Conservation (phyloP, 1,284 basidiomycete species). For the Boletellus deceptivus region DNA sequence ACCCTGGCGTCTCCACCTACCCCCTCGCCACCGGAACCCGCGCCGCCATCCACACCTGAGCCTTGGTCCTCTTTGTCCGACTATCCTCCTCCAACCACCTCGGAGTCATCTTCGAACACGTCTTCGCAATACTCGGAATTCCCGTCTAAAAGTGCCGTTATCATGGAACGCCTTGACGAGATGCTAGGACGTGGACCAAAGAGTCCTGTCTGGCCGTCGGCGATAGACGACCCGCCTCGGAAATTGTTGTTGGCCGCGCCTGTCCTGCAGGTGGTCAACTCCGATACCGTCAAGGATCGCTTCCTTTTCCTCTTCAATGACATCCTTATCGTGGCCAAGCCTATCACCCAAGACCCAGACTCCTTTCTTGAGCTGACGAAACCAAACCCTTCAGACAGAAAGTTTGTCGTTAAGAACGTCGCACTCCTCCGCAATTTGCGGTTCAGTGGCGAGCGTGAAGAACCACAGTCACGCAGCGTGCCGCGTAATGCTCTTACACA, state of each 20-base stretch:
- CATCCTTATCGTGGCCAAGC: constrained; percentile 84
- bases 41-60: constrained; percentile 68
- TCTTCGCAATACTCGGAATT: constrained; percentile 44
- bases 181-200: constrained; percentile 59
- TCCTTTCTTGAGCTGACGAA: constrained; percentile 55
- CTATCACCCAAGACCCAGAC: constrained; percentile 63
- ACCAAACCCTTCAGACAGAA: constrained; percentile 72
- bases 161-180: constrained; percentile 70
- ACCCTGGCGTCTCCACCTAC: constrained; percentile 35
- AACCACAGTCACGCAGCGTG: constrained; percentile 45
- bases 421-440: constrained; percentile 74
- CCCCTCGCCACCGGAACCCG: constrained; percentile 55
- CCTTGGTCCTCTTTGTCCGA: constrained; percentile 45
- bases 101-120: constrained; percentile 46
- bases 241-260: constrained; percentile 83
- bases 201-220: constrained; percentile 59
- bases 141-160: constrained; percentile 38
- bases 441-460: constrained; percentile 64
- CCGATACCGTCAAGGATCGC: constrained; percentile 93
- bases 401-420: constrained; percentile 86
- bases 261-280: constrained; percentile 91
- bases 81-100: constrained; percentile 42
- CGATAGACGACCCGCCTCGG: constrained; percentile 83
- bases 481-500: constrained; percentile 59
- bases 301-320: constrained; percentile 96